These are phyloP conservation scores for Vinca major DNA, from an alignment of 305 asterid genomes.

Conservation along the genomic window DNA sequence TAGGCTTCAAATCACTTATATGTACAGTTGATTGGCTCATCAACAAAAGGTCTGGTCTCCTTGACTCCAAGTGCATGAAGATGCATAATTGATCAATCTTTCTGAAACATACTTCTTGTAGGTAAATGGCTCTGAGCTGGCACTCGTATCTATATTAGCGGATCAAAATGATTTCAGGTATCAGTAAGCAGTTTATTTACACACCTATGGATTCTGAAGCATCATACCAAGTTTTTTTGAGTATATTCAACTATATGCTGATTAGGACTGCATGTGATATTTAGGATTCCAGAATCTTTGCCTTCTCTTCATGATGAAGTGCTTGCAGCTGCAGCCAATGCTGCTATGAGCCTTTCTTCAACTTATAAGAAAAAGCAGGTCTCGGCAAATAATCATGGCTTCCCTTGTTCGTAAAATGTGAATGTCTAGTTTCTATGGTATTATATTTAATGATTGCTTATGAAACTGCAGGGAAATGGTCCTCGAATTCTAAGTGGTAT, in stretches of 20 bases:
- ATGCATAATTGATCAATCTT: constrained; percentile 7
- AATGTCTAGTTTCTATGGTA: constrained; percentile 8
- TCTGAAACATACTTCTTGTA: constrained; percentile 23
- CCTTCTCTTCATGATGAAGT: constrained; percentile 87
- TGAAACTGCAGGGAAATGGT: constrained; percentile 48
- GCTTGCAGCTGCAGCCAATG: constrained; percentile 73
- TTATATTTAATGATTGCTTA: constrained; percentile 19
- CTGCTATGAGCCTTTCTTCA: constrained; percentile 50
- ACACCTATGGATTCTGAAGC: constrained; percentile 5
- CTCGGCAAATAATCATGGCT: constrained; percentile 11
- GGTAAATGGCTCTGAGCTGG: constrained; percentile 79
- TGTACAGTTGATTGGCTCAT: not conserved
- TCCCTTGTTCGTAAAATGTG: constrained; percentile 19
- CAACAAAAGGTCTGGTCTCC: not conserved
- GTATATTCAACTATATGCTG: constrained; percentile 6
- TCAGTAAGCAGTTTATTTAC: no score
- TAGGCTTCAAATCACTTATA: not conserved
- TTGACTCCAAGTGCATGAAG: not conserved
- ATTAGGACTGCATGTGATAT: constrained; percentile 14
- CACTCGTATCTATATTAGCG: constrained; percentile 55
- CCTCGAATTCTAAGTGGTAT: constrained; percentile 52
- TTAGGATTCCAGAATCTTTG: constrained; percentile 70
- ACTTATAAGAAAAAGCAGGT: constrained; percentile 69
- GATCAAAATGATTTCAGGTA: constrained; percentile 78
- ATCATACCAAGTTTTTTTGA: not conserved